A percentile compares a stretch with the other conserved stretches of the same genome.
These are phyloP conservation scores for Coccomyxa sp. DNA, from an alignment of 139 green algal genomes.

Conservation along the genomic window DNA sequence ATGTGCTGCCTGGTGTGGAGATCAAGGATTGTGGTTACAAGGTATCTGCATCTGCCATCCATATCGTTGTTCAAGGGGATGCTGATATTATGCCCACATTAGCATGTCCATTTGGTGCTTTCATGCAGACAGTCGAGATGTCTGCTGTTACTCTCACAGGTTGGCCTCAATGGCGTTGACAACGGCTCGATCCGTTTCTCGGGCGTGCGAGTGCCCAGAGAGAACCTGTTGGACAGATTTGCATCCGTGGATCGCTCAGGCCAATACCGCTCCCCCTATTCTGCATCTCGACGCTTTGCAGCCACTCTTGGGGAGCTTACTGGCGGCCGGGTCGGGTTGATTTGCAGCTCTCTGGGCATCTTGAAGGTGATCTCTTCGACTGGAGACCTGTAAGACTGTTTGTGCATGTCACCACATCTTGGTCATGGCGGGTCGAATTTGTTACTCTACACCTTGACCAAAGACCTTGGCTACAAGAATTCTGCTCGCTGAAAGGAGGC, in stretches of 20 bases:
- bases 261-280: conserved; percentile 63
- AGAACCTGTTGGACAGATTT: conserved; percentile 78
- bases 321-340: conserved; percentile 74
- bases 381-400: not conserved
- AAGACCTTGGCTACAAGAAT: too few species aligned
- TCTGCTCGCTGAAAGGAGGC: too few species aligned
- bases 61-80: not conserved
- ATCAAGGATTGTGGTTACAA: conserved; percentile 93
- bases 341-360: conserved; percentile 55
- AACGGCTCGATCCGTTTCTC: conserved; percentile 86
- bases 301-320: conserved; percentile 83
- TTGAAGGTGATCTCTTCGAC: conserved; percentile 37
- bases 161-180: conserved; percentile 87
- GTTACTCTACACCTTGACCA: too few species aligned
- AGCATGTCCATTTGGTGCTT: too few species aligned
- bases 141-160: conserved; percentile 29
- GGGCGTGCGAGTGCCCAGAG: conserved; percentile 63
- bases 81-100: not conserved
- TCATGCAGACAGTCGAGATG: too few species aligned
- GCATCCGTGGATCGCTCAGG: conserved; percentile 70
- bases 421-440: too few species aligned
- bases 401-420: not conserved
- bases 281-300: conserved; percentile 61
- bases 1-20: conserved; percentile 71
- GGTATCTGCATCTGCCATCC: conserved; percentile 24